Conservation (phyloP, 257 asterid genomes). For the Nicotiana paniculata region DNA sequence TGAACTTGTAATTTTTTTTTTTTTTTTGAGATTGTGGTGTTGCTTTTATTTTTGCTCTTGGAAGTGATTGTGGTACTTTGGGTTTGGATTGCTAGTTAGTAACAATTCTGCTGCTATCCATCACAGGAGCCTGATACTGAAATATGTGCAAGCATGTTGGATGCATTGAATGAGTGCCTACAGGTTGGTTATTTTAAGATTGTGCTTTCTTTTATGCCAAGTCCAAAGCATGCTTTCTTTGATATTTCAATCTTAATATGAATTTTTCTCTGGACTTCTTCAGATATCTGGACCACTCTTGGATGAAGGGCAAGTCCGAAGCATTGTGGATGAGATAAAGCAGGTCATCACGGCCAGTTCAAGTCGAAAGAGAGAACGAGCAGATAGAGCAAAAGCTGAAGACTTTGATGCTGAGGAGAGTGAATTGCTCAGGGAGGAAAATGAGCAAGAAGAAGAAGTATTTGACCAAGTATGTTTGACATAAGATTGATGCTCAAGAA, state of each 20-base stretch:
- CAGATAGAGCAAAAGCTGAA: slow-evolving; percentile 94
- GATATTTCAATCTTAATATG: neutral
- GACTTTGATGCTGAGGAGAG: slow-evolving; percentile 99
- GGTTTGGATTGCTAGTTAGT: neutral
- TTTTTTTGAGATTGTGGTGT: neutral
- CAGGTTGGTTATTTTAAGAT: slow-evolving; percentile 46
- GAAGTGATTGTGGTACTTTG: neutral
- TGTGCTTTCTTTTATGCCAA: neutral
- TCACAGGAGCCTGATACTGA: slow-evolving; percentile 95
- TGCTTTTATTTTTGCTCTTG: neutral
- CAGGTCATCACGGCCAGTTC: slow-evolving; percentile 91
- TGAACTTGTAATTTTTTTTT: neutral
- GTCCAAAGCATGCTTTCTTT: neutral
- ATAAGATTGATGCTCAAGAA: neutral
- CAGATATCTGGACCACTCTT: slow-evolving; percentile 85
- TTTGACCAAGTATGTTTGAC: slow-evolving; percentile 77
- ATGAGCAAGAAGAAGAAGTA: slow-evolving; percentile 98
- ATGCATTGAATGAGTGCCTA: slow-evolving; percentile 78
- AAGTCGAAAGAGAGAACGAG: slow-evolving; percentile 73
- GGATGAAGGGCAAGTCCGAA: slow-evolving; percentile 87
- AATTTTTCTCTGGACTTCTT: slow-evolving; percentile 11
- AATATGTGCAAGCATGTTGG: slow-evolving; percentile 84
- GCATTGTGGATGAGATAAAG: slow-evolving; percentile 88
- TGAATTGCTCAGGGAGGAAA: slow-evolving; percentile 89
- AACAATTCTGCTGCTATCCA: slow-evolving; percentile 20